Evolutionary conservation across 805 yeast genomes (phyloP), one percentile per base, ranked within the genome.

Genomic region (Sporopachydermia lactativora): DNA sequence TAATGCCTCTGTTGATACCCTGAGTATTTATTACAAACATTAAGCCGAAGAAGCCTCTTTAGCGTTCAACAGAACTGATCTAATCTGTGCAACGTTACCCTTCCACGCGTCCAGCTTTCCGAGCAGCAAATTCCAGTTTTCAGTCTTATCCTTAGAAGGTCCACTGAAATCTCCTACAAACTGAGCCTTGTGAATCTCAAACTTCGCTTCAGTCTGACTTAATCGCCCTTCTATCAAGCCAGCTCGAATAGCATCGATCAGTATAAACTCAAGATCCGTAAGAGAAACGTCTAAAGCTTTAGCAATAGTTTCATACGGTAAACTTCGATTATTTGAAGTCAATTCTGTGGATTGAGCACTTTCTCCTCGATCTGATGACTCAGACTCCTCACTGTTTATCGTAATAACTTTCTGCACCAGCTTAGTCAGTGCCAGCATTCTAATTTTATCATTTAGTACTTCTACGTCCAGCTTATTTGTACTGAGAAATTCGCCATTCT

Each of bases 151-250:
- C 8, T n/a, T 5, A 50, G 8, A 8, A 24, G n/a, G 13, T 24
- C 31, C 42, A n/a, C 54, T 57, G 41, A 65, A 53, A 17, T 54
- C 51, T 16, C 68, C 65, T 15, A 61, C 49, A 13, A 55, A 47
- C 15, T 52, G 42, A 19, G 61, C 60, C 17, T 59, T 46, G 51
- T 62, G 67, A 15, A 65, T 51, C 39, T 49, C 47, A 45, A 65
- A 60, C 38, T 45, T 46, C 45, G 53, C 47, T 37, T 52, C 51
- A 28, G 61, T 52, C 52, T 65, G 70, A 44, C 61, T 54, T 54
- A 65, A 56, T 42, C 66, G 58, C 45, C 70, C 70, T 48, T 59
- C 55, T 17, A 65, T 48, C 14, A 65, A 57, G 4, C 64, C 64
- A 3, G 64, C 62, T 42, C 64, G 57, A 44, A 64, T 59, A 19